phyloP scores from a whole-genome alignment of 2,329 filamentous ascomycete genomes.

The Trichoderma arundinaceum region DNA sequence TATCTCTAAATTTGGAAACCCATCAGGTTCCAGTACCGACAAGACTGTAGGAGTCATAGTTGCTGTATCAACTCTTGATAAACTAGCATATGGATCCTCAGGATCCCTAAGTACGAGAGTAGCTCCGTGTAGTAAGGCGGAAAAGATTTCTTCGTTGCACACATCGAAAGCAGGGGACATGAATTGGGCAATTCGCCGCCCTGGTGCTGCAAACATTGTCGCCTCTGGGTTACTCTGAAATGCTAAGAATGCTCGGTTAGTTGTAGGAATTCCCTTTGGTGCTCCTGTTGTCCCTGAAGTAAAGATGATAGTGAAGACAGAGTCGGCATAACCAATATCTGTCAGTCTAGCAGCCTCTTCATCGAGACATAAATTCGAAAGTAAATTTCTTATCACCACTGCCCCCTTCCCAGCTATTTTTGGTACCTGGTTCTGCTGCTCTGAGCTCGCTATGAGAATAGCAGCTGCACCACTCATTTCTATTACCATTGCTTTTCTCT shows the following conservation, averaged over 20 bases:
- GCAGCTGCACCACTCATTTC: slow-evolving; percentile 3
- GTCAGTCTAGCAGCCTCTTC: background rate
- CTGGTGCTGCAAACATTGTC: slow-evolving; percentile 24
- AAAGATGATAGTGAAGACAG: slow-evolving; percentile 25
- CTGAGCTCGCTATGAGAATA: background rate
- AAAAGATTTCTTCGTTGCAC: slow-evolving; percentile 27
- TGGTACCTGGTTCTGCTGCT: background rate
- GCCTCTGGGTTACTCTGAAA: slow-evolving; percentile 29
- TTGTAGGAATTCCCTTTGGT: slow-evolving; percentile 29
- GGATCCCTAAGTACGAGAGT: slow-evolving; percentile 28
- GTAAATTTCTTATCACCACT: background rate
- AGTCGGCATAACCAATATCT: slow-evolving; percentile 6
- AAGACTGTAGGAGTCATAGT: slow-evolving; percentile 23
- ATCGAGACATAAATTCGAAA: background rate
- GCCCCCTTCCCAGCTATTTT: background rate
- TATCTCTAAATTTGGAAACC: slow-evolving; percentile 19
- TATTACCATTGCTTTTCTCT: slow-evolving; percentile 3
- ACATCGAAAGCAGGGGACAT: slow-evolving; percentile 29
- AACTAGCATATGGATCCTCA: slow-evolving; percentile 24
- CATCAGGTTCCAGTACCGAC: slow-evolving; percentile 11
- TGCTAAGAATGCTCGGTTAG: slow-evolving; percentile 21
- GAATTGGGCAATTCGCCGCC: slow-evolving; percentile 28
- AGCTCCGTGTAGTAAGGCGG: slow-evolving; percentile 22
- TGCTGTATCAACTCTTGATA: slow-evolving; percentile 16
- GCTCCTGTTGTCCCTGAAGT: slow-evolving; percentile 28